phyloP scores from a whole-genome alignment of 805 yeast species.

The Yarrowia porcina region DNA sequence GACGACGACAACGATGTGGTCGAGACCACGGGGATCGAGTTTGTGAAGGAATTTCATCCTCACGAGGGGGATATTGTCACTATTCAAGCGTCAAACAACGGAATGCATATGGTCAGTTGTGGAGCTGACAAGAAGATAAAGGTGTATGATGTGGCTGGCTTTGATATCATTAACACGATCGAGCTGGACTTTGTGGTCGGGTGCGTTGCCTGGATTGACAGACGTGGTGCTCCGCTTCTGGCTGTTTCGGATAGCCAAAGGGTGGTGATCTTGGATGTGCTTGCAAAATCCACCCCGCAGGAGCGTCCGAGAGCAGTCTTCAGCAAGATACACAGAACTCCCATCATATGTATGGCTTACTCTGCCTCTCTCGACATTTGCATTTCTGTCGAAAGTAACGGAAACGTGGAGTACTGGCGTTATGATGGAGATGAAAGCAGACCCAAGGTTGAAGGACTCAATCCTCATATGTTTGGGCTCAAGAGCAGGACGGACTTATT shows the following conservation, averaged over 20 bases:
- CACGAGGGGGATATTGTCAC: slow-evolving; percentile 22
- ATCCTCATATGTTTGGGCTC: slow-evolving; percentile 38
- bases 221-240: slow-evolving; percentile 26
- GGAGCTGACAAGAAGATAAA: slow-evolving; percentile 31
- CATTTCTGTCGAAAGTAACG: slow-evolving; percentile 36
- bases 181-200: slow-evolving; percentile 36
- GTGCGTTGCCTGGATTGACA: slow-evolving; percentile 34
- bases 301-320: not conserved
- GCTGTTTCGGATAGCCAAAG: slow-evolving; percentile 29
- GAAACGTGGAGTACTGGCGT: slow-evolving; percentile 43
- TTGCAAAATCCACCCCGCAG: not conserved
- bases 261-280: not conserved
- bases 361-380: slow-evolving; percentile 34
- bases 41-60: slow-evolving; percentile 38
- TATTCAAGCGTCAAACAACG: slow-evolving; percentile 27
- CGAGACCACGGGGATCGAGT: slow-evolving; percentile 32
- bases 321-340: not conserved
- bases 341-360: slow-evolving; percentile 30
- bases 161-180: slow-evolving; percentile 42
- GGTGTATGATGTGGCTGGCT: slow-evolving; percentile 39
- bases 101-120: slow-evolving; percentile 35
- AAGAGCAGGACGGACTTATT: slow-evolving; percentile 44
- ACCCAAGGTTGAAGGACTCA: slow-evolving; percentile 27
- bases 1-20: slow-evolving; percentile 25
- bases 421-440: slow-evolving; percentile 28